Conservation (phyloP, 108 stramenopile genomes). For the Fragilaria radians region DNA sequence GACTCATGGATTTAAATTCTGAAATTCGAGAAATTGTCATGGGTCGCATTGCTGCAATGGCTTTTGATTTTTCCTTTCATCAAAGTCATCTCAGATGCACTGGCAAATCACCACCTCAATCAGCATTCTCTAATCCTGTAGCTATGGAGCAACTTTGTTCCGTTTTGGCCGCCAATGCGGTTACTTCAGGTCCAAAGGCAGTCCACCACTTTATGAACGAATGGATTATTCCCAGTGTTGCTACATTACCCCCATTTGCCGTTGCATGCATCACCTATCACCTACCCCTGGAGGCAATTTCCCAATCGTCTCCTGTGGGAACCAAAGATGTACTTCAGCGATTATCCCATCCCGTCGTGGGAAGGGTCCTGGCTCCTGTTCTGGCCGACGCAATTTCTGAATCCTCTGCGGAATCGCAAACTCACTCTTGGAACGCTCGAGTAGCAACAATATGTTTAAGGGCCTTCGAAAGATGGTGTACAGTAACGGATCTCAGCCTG, state of each 20-base stretch:
- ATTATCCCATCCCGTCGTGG: slow-evolving; percentile 36
- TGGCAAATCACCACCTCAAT: too few species aligned
- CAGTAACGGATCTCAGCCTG: slow-evolving; percentile 36
- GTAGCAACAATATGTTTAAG: slow-evolving; percentile 30
- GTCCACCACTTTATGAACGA: slow-evolving; percentile 51
- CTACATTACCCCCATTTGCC: slow-evolving; percentile 40
- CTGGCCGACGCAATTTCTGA: slow-evolving; percentile 32
- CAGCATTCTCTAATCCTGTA: slow-evolving; percentile 59
- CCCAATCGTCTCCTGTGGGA: slow-evolving; percentile 42
- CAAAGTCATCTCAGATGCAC: slow-evolving; percentile 1
- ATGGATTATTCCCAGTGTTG: slow-evolving; percentile 68
- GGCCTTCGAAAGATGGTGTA: slow-evolving; percentile 42
- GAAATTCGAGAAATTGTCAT: slow-evolving; percentile 71
- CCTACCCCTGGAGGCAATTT: slow-evolving; percentile 42
- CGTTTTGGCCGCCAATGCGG: slow-evolving; percentile 67
- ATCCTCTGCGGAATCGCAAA: slow-evolving; percentile 1
- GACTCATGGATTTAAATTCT: slow-evolving; percentile 45
- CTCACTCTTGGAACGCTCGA: slow-evolving; percentile 16
- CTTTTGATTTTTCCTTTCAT: slow-evolving; percentile 54
- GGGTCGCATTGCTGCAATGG: slow-evolving; percentile 69
- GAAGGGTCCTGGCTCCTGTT: slow-evolving; percentile 40
- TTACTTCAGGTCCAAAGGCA: slow-evolving; percentile 54
- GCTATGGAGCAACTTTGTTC: slow-evolving; percentile 65
- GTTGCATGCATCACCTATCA: slow-evolving; percentile 40
- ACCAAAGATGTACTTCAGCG: slow-evolving; percentile 43